A percentile compares a stretch with the other conserved stretches of the same genome.
phyloP scores from a whole-genome alignment of 129 eudicot species.

The Heracleum sosnowskyi region DNA sequence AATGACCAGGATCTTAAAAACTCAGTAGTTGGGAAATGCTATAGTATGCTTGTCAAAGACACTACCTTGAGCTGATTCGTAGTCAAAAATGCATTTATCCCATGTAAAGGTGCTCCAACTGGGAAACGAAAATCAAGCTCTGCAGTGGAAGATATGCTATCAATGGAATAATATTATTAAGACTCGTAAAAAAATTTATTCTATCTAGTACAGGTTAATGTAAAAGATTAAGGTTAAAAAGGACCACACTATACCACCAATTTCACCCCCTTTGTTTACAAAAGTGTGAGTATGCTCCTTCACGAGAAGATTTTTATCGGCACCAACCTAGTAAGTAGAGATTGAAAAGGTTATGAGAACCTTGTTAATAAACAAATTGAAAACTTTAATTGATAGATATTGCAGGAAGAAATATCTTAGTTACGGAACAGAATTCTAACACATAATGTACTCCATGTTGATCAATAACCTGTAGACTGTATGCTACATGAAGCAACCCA shows the following conservation, averaged over 20 bases:
- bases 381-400: neutral
- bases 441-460: neutral
- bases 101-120: conserved; percentile 96
- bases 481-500: neutral
- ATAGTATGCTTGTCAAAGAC: neutral
- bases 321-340: conserved; percentile 63
- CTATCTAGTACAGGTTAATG: neutral
- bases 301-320: conserved; percentile 87
- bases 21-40: neutral
- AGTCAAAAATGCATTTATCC: conserved; percentile 75
- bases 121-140: conserved; percentile 96
- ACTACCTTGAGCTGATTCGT: conserved; percentile 95
- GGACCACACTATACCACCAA: conserved; percentile 60
- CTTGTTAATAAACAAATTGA: neutral
- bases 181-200: neutral
- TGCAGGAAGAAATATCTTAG: neutral
- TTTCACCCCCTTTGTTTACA: conserved; percentile 88
- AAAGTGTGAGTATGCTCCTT: conserved; percentile 98
- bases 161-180: neutral
- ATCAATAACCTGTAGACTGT: neutral
- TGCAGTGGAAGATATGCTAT: conserved; percentile 27
- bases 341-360: neutral
- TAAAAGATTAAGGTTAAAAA: neutral
- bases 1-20: neutral
- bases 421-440: no score